Conservation (phyloP, 179 eudicot genomes). For the Amaranthus tricolor region DNA sequence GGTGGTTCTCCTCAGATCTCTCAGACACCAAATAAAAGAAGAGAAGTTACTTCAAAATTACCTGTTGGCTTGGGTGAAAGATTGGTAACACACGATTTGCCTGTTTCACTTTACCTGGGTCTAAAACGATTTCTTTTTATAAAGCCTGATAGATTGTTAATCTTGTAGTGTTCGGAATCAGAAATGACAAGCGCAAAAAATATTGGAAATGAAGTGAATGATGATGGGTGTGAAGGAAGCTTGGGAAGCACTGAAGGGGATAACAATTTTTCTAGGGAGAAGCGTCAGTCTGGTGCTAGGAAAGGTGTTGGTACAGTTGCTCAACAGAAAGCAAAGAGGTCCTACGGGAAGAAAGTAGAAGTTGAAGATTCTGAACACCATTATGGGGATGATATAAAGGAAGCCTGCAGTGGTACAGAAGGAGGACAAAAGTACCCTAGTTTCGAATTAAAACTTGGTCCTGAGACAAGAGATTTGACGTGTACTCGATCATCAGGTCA, state of each 20-base stretch:
- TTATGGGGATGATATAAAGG: slow-evolving; percentile 68
- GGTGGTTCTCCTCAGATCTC: slow-evolving; percentile 97
- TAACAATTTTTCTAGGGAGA: slow-evolving; percentile 50
- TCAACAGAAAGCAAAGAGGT: slow-evolving; percentile 46
- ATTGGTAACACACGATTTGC: slow-evolving; percentile 44
- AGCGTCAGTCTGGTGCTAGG: slow-evolving; percentile 33
- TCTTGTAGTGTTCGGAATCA: slow-evolving; percentile 52
- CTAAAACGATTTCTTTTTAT: background rate
- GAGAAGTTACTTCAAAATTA: slow-evolving; percentile 35
- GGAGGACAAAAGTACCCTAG: slow-evolving; percentile 61
- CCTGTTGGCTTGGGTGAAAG: slow-evolving; percentile 42
- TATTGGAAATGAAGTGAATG: slow-evolving; percentile 54
- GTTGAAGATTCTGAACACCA: slow-evolving; percentile 40
- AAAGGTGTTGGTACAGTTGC: slow-evolving; percentile 29
- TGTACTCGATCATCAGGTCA: slow-evolving; percentile 49
- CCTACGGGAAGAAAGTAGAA: slow-evolving; percentile 47
- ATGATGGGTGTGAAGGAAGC: slow-evolving; percentile 73
- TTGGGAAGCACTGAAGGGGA: slow-evolving; percentile 79
- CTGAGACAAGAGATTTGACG: slow-evolving; percentile 44
- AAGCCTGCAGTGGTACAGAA: slow-evolving; percentile 95
- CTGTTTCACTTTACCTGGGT: background rate
- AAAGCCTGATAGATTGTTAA: slow-evolving; percentile 22
- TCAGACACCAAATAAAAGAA: slow-evolving; percentile 62
- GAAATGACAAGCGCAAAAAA: slow-evolving; percentile 57
- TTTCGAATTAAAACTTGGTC: slow-evolving; percentile 44